phyloP scores from a whole-genome alignment of 2,329 filamentous ascomycete genomes.

The Penicillium sp. region DNA sequence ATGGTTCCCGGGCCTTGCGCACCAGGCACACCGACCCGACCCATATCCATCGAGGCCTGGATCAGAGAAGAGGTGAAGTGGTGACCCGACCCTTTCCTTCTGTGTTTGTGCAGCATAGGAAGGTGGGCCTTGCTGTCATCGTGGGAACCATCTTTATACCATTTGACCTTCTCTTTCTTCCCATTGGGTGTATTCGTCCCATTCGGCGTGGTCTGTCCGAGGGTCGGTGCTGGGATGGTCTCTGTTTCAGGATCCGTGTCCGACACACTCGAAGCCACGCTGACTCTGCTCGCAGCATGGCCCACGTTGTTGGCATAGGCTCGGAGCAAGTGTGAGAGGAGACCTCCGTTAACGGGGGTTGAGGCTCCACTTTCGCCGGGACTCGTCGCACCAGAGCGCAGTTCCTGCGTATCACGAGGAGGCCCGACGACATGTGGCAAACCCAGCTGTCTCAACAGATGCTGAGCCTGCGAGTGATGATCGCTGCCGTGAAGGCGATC shows the following conservation, averaged over 20 bases:
- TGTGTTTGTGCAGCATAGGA: background rate
- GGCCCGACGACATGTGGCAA: background rate
- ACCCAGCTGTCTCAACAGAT: conserved; percentile 19
- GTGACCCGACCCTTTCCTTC: conserved; percentile 5
- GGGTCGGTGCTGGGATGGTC: conserved; percentile 9
- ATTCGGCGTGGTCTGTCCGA: conserved; percentile 9
- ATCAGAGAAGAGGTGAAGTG: conserved; percentile 27
- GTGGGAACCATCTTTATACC: conserved; percentile 25
- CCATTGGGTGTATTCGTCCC: conserved; percentile 11
- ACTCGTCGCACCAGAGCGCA: conserved; percentile 19
- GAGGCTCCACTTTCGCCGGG: conserved; percentile 14
- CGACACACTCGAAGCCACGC: conserved; percentile 13
- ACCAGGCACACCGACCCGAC: conserved; percentile 20
- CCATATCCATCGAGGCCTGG: conserved; percentile 25
- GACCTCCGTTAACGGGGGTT: conserved; percentile 43
- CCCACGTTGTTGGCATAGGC: conserved; percentile 55
- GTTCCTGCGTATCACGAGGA: conserved; percentile 4
- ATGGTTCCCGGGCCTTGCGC: conserved; percentile 20
- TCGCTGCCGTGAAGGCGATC: conserved; percentile 5
- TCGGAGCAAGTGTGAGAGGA: conserved; percentile 65
- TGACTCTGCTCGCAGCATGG: conserved; percentile 24
- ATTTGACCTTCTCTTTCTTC: conserved; percentile 30
- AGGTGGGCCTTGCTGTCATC: conserved; percentile 10
- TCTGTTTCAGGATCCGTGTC: conserved; percentile 18
- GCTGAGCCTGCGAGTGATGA: conserved; percentile 20